Evolutionary conservation across 768 basidiomycete genomes (phyloP).

Genomic region (Psilocybe azurescens): DNA sequence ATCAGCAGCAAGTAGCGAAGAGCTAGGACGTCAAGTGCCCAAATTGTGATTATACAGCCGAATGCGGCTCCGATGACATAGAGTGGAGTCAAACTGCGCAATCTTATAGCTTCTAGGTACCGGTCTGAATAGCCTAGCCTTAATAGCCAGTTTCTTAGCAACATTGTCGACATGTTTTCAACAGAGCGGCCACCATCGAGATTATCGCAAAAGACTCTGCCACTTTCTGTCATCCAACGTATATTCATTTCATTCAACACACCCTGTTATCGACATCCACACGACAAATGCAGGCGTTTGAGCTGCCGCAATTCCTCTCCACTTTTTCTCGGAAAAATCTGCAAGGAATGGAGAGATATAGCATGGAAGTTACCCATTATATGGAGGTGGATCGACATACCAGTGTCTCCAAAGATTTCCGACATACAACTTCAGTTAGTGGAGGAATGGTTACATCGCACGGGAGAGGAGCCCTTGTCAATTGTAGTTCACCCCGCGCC

Average conservation of each 20-base stretch:
- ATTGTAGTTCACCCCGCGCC: neutral
- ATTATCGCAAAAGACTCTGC: neutral
- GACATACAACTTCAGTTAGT: conserved; percentile 1
- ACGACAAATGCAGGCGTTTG: conserved; percentile 3
- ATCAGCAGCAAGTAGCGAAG: too few relatives aligned
- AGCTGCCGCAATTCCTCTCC: conserved; percentile 1
- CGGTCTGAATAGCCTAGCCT: too few relatives aligned
- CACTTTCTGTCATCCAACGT: neutral
- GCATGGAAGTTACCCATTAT: conserved; percentile 7
- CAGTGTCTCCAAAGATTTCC: neutral
- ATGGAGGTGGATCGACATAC: conserved; percentile 9
- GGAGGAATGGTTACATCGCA: conserved; percentile 8
- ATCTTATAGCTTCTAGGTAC: too few relatives aligned
- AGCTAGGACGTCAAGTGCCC: too few relatives aligned
- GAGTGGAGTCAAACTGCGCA: too few relatives aligned
- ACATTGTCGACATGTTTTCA: too few relatives aligned
- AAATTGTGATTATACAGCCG: too few relatives aligned
- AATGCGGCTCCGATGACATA: too few relatives aligned
- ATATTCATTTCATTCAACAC: conserved; percentile 3
- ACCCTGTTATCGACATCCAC: conserved; percentile 6
- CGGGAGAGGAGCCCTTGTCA: neutral
- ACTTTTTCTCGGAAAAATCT: conserved; percentile 12
- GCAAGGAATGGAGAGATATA: conserved; percentile 9
- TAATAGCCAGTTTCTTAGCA: too few relatives aligned
- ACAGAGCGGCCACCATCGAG: too few relatives aligned